Evolutionary conservation across 2,329 filamentous ascomycete species (phyloP).

Genomic region (Arthrobotrys megalospora): DNA sequence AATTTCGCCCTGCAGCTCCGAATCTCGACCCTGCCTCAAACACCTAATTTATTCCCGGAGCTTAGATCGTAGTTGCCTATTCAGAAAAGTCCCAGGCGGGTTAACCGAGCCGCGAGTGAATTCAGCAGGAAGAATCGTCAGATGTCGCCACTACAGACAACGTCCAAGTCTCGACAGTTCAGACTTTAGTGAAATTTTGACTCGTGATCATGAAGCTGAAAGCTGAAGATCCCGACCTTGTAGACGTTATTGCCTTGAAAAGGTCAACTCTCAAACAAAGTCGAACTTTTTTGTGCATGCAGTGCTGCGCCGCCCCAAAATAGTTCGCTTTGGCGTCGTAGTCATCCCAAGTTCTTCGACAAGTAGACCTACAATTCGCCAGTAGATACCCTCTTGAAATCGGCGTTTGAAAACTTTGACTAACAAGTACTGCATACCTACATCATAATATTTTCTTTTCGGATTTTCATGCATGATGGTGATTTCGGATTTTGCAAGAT

Average conservation of each 20-base stretch:
- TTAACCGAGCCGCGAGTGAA: conserved; percentile 52
- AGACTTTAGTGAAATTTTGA: conserved; percentile 5
- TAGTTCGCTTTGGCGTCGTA: conserved; percentile 21
- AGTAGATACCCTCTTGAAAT: conserved; percentile 24
- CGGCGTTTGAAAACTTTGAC: conserved; percentile 40
- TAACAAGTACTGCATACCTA: conserved; percentile 43
- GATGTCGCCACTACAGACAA: conserved; percentile 25
- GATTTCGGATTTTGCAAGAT: conserved; percentile 19
- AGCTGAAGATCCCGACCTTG: not conserved
- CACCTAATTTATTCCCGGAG: conserved; percentile 37
- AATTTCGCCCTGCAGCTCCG: conserved; percentile 13
- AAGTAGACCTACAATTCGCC: conserved; percentile 19
- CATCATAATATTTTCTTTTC: conserved; percentile 23
- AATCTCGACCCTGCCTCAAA: conserved; percentile 42
- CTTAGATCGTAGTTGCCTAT: conserved; percentile 51
- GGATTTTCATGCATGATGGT: conserved; percentile 41
- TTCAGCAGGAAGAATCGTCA: conserved; percentile 48
- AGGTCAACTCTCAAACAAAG: conserved; percentile 16
- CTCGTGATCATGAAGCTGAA: conserved; percentile 36
- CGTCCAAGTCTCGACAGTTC: not conserved
- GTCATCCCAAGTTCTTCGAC: conserved; percentile 20
- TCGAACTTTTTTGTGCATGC: conserved; percentile 49
- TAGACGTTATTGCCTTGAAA: conserved; percentile 18
- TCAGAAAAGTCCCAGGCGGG: conserved; percentile 30
- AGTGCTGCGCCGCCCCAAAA: conserved; percentile 35